Evolutionary conservation across 2,329 filamentous ascomycete species (phyloP).

Genomic region (Ceratocystiopsis sp.): DNA sequence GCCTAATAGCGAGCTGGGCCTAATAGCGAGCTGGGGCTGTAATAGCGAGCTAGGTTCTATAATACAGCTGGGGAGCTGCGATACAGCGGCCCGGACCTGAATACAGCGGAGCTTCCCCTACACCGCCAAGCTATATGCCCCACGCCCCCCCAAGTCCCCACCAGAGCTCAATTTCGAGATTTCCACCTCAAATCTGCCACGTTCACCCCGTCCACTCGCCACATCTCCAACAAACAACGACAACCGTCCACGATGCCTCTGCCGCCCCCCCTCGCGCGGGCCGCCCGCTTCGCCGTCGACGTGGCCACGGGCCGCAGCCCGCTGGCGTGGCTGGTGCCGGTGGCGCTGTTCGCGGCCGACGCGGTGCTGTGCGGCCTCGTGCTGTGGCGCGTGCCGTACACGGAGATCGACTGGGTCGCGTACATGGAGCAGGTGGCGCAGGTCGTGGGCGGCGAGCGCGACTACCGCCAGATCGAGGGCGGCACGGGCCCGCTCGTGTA

Average conservation of each 20-base stretch:
- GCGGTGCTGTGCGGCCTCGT: constrained; percentile 54
- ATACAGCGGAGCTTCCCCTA: no score
- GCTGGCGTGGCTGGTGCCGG: constrained; percentile 33
- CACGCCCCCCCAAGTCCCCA: no score
- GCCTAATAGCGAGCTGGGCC: no score
- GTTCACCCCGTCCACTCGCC: no score
- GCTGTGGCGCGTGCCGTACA: constrained; percentile 76
- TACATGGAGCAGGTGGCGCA: constrained; percentile 90
- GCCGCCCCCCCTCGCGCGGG: constrained; percentile 9
- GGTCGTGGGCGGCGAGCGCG: constrained; percentile 67
- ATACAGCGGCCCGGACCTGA: no score
- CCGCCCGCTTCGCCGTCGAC: constrained; percentile 20
- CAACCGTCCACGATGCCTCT: not conserved
- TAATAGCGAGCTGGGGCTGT: no score
- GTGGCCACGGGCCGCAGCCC: constrained; percentile 30
- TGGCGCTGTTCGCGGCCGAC: constrained; percentile 52
- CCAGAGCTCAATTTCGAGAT: no score
- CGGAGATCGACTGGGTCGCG: constrained; percentile 92
- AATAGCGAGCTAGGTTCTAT: no score
- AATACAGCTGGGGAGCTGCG: no score
- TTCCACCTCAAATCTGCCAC: no score
- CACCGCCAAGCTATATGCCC: no score
- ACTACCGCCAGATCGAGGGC: constrained; percentile 74
- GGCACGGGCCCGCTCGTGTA: constrained; percentile 90
- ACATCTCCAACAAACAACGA: no score